Conservation (phyloP, 2,329 filamentous ascomycete species). For the Boeremia lycopersici region DNA sequence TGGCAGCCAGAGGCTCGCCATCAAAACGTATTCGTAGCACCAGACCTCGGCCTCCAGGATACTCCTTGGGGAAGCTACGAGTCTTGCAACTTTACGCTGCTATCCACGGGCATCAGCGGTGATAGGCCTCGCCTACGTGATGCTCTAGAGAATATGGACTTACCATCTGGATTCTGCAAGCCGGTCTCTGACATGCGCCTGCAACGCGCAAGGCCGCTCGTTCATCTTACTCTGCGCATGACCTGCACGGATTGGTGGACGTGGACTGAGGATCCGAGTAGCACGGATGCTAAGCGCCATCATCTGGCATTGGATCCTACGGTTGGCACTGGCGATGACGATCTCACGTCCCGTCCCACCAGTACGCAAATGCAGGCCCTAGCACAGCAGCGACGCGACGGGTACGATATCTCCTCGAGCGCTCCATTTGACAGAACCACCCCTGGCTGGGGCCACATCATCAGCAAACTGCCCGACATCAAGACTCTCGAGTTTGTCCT, state of each 20-base stretch:
- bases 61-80: neutral
- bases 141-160: neutral
- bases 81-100: constrained; percentile 12
- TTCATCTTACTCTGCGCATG: constrained; percentile 26
- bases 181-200: constrained; percentile 13
- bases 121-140: neutral
- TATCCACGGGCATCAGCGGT: neutral
- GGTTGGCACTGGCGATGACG: constrained; percentile 5
- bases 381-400: constrained; percentile 24
- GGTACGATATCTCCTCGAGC: constrained; percentile 4
- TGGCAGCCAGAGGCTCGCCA: constrained; percentile 15
- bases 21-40: constrained; percentile 17
- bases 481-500: constrained; percentile 30
- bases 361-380: constrained; percentile 23
- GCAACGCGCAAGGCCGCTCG: constrained; percentile 17
- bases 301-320: constrained; percentile 33
- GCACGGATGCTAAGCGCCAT: neutral
- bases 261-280: constrained; percentile 15
- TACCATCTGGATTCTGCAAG: neutral
- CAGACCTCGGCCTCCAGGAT: constrained; percentile 2
- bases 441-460: constrained; percentile 19
- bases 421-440: neutral
- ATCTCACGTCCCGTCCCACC: constrained; percentile 4
- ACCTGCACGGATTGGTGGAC: constrained; percentile 22
- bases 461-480: constrained; percentile 25